Percentiles rank a stretch among this genome's conserved stretches.
Evolutionary conservation across 352 stramenopile species (phyloP).

Genomic region (Phytophthora pini): DNA sequence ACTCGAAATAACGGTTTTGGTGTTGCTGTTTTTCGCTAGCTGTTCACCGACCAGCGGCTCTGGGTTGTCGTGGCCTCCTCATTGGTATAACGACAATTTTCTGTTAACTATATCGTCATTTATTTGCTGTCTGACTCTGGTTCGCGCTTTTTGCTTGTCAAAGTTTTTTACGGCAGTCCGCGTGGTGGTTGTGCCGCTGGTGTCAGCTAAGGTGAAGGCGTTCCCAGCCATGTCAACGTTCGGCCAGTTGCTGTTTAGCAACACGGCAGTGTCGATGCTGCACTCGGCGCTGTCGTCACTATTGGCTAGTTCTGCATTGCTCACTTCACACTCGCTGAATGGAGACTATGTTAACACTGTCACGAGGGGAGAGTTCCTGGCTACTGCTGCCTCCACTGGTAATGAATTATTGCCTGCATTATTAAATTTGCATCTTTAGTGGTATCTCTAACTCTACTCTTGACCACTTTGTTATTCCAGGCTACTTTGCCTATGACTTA

Average conservation of each 20-base stretch:
- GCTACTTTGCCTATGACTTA: conserved; percentile 87
- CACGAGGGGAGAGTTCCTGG: conserved; percentile 49
- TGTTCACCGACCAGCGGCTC: conserved; percentile 62
- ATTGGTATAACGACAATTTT: conserved; percentile 34
- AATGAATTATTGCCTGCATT: not conserved
- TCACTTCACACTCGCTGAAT: conserved; percentile 57
- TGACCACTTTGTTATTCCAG: conserved; percentile 19
- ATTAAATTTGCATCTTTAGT: not conserved
- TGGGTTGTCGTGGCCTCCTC: conserved; percentile 75
- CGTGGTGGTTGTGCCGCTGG: conserved; percentile 47
- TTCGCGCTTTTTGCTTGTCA: not conserved
- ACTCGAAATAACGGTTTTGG: conserved; percentile 13
- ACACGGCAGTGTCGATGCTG: conserved; percentile 78
- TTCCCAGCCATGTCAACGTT: conserved; percentile 53
- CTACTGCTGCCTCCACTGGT: conserved; percentile 75
- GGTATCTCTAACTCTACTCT: not conserved
- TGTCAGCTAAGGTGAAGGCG: conserved; percentile 47
- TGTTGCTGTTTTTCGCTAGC: conserved; percentile 32
- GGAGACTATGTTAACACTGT: conserved; percentile 51
- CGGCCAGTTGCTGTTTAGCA: conserved; percentile 67
- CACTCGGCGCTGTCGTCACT: conserved; percentile 70
- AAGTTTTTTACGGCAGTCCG: conserved; percentile 59
- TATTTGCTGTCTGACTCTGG: conserved; percentile 1
- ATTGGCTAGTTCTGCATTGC: conserved; percentile 56
- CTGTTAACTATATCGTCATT: not conserved